These are phyloP conservation scores for Cnidoscolus chayamansa DNA, from an alignment of 441 rosid species.

Conservation along the genomic window DNA sequence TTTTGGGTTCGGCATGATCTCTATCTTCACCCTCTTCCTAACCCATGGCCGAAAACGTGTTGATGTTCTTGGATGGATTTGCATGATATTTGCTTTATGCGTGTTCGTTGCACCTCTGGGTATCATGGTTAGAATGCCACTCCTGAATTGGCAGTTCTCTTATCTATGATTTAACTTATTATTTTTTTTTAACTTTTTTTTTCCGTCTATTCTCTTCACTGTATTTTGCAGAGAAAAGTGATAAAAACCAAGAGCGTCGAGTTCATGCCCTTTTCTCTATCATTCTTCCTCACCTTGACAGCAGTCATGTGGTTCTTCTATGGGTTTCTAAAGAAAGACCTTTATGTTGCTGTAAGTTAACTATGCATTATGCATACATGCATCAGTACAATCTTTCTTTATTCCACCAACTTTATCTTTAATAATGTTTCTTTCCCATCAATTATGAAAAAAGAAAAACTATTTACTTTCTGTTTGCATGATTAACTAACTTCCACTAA, in stretches of 20 bases:
- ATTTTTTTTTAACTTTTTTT: not conserved
- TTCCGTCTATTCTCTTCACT: too few relatives aligned
- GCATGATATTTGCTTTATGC: constrained; percentile 55
- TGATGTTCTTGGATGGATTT: constrained; percentile 59
- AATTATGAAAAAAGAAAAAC: not conserved
- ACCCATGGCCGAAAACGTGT: constrained; percentile 36
- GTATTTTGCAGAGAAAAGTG: constrained; percentile 54
- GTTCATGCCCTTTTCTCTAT: constrained; percentile 70
- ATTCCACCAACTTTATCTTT: not conserved
- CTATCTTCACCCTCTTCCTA: constrained; percentile 39
- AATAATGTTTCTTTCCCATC: not conserved
- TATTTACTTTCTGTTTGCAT: not conserved
- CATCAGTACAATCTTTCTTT: not conserved
- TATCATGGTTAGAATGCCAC: constrained; percentile 40
- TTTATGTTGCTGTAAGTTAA: constrained; percentile 58
- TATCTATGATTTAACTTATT: not conserved
- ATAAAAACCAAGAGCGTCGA: constrained; percentile 74
- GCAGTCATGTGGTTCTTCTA: constrained; percentile 85
- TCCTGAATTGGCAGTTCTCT: too few relatives aligned
- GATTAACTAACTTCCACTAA: not conserved
- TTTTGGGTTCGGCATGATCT: constrained; percentile 53
- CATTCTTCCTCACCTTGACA: constrained; percentile 66
- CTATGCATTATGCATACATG: not conserved
- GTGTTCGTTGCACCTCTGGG: constrained; percentile 74
- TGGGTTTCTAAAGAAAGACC: constrained; percentile 57